Evolutionary conservation across 805 yeast genomes (phyloP).

Genomic region (Saccharomyces mikatae): DNA sequence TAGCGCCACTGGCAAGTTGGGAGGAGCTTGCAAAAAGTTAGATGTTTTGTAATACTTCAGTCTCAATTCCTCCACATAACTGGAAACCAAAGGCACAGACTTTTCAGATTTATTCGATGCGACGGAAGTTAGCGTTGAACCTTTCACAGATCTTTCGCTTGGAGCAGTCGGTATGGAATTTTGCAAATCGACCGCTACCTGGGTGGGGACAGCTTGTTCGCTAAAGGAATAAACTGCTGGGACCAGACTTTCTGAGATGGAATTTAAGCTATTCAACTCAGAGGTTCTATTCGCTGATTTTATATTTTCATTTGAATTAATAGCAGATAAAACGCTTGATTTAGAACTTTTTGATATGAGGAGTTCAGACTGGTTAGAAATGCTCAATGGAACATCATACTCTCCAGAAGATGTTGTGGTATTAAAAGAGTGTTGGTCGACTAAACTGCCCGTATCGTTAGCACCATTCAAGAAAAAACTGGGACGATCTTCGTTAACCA

Average conservation of each 20-base stretch:
- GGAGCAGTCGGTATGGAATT: background rate
- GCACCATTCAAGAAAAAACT: constrained; percentile 18
- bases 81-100: constrained; percentile 24
- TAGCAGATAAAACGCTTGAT: background rate
- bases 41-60: constrained; percentile 28
- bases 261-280: background rate
- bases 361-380: background rate
- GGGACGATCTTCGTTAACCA: constrained; percentile 27
- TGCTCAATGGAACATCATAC: background rate
- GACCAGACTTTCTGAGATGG: background rate
- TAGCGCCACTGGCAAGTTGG: constrained; percentile 27
- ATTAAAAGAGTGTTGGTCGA: constrained; percentile 1
- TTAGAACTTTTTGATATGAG: background rate
- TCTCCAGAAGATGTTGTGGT: constrained; percentile 3
- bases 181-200: background rate
- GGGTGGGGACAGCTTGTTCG: background rate
- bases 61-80: constrained; percentile 29
- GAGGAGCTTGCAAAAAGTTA: constrained; percentile 31
- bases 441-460: constrained; percentile 6
- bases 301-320: background rate
- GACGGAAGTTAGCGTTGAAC: constrained; percentile 1
- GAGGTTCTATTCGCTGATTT: background rate
- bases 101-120: constrained; percentile 14
- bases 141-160: background rate
- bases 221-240: background rate